Conservation (phyloP, 169 alveolate species). For the Plasmodium blacklocki region DNA sequence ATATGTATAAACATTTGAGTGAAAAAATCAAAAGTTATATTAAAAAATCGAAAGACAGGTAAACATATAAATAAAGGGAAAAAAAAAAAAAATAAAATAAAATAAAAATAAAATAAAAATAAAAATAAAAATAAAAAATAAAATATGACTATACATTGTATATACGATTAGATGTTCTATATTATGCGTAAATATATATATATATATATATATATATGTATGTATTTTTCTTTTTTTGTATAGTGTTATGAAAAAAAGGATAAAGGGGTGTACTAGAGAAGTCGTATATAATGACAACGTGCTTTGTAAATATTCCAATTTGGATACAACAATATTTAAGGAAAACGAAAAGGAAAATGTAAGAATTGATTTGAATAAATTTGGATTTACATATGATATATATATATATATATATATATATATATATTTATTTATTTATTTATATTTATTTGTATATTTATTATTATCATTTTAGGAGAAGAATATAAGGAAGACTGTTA, state of each 20-base stretch:
- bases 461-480: conserved; percentile 11
- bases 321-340: conserved; percentile 52
- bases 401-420: conserved; percentile 1
- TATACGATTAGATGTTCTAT: background rate
- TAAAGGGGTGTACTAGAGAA: conserved; percentile 39
- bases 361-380: conserved; percentile 5
- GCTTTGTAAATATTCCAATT: conserved; percentile 61
- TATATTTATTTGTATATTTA: conserved; percentile 7
- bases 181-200: background rate
- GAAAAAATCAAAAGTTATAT: conserved; percentile 14
- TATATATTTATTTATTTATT: conserved; percentile 6
- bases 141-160: background rate
- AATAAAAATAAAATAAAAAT: background rate
- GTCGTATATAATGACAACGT: conserved; percentile 50
- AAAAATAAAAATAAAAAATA: background rate
- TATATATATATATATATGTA: conserved; percentile 2
- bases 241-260: conserved; percentile 28
- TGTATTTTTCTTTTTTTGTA: background rate
- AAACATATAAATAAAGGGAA: background rate
- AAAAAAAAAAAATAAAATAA: background rate
- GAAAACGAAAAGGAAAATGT: conserved; percentile 66
- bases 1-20: conserved; percentile 29
- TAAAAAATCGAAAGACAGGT: conserved; percentile 35
- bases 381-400: conserved; percentile 8
- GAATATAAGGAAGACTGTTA: conserved; percentile 73